Conservation (phyloP, 768 basidiomycete genomes). For the Tulasnella sp. region DNA sequence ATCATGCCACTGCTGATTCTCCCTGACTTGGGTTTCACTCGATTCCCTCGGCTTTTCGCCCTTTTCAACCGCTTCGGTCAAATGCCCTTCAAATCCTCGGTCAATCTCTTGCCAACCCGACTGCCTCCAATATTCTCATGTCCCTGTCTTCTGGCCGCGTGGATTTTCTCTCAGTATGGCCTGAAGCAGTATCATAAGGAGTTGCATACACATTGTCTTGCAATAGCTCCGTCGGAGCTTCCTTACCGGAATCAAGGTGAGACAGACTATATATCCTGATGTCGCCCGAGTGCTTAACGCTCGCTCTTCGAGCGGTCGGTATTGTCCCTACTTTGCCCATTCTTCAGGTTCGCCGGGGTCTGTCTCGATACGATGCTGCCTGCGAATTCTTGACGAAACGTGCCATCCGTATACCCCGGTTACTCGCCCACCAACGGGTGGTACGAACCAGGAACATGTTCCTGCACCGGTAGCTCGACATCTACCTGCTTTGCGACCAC, state of each 20-base stretch:
- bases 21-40: too few species aligned
- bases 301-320: neutral
- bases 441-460: too few species aligned
- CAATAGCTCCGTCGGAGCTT: neutral
- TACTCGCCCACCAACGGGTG: too few species aligned
- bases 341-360: neutral
- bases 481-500: too few species aligned
- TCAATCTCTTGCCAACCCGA: too few species aligned
- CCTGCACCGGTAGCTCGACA: too few species aligned
- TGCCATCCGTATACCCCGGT: too few species aligned
- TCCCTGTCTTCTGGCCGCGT: neutral
- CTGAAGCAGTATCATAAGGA: neutral
- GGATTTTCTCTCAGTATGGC: neutral
- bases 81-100: too few species aligned
- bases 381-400: neutral
- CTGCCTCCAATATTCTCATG: neutral
- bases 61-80: too few species aligned
- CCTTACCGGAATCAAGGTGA: neutral
- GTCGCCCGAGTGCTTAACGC: neutral
- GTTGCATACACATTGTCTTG: neutral
- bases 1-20: too few species aligned
- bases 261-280: neutral
- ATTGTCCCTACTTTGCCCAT: neutral
- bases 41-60: too few species aligned
- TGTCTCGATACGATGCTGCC: neutral